Evolutionary conservation across 345 rosid species (phyloP), one percentile per base, ranked within the genome.

Genomic region (Gossypium ekmanianum): DNA sequence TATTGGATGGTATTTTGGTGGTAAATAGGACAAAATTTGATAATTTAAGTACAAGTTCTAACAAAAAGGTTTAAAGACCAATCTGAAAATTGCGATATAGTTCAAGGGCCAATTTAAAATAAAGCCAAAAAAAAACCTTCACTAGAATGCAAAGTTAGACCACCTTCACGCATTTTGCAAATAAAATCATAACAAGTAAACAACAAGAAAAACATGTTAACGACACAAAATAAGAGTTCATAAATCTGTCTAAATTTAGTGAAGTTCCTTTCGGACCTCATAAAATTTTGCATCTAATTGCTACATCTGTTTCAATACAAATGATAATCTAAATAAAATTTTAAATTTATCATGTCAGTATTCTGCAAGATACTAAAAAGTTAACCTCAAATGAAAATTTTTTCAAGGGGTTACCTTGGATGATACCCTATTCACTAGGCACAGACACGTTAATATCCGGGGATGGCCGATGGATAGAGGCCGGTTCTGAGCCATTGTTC

Each of bases 391-490:
- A 51, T 52, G 44, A 51, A 69, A 10, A 1, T 2, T 16, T 13
- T 34, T 50, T 2, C 18, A 26, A 27, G 18, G 11, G 3, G 45
- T 50, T 69, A 51, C 10, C 55, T 16, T 61, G 27, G 59, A 73
- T 57, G 41, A 34, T 75, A 72, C 76, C 73, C 71, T 82, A 86
- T 75, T 87, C 88, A 34, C 75, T 65, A 1, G 81, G 76, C 66
- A 81, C 77, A 26, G 88, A 84, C 7, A 87, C 63, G 26, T 87
- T 87, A 59, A 85, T 87, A 51, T 85, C 91, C 16, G 89, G 89
- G 17, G 84, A 87, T 44, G 84, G 82, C 34, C 84, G 61, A 48
- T 79, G 85, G 73, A 70, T 77, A 0, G 82, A 70, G 17, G 81
- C 24, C 20, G 72, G 62, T 47, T 78, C 81, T 11, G 80, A 69